phyloP scores from a whole-genome alignment of 495 filamentous ascomycete genomes.

The Glarea lozoyensis region DNA sequence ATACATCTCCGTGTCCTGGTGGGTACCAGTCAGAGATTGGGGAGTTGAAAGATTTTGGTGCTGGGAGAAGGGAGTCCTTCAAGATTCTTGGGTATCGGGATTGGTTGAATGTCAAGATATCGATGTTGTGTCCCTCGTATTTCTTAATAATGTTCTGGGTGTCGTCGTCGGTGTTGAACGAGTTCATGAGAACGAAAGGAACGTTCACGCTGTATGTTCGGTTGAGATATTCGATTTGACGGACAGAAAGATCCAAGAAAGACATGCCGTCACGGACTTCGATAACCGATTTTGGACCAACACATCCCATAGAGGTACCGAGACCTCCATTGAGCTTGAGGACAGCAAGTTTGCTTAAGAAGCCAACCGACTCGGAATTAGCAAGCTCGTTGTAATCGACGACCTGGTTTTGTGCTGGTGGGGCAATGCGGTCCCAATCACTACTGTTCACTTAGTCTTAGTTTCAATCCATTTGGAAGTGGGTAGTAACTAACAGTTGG shows the following conservation, averaged over 20 bases:
- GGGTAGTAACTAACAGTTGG: slow-evolving; percentile 51
- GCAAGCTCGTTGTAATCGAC: slow-evolving; percentile 83
- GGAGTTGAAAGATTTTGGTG: slow-evolving; percentile 82
- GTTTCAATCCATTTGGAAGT: not conserved
- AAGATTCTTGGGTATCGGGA: slow-evolving; percentile 94
- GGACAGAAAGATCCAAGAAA: slow-evolving; percentile 97
- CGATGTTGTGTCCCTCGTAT: slow-evolving; percentile 99
- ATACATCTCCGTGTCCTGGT: slow-evolving; percentile 97
- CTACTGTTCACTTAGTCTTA: slow-evolving; percentile 29
- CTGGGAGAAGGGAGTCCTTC: slow-evolving; percentile 96
- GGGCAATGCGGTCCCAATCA: slow-evolving; percentile 92
- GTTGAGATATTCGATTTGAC: slow-evolving; percentile 99
- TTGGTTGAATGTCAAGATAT: slow-evolving; percentile 99
- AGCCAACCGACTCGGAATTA: slow-evolving; percentile 78
- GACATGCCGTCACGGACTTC: slow-evolving; percentile 99
- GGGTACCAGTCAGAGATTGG: slow-evolving; percentile 97
- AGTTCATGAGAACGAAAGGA: slow-evolving; percentile 99
- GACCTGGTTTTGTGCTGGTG: slow-evolving; percentile 84
- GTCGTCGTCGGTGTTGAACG: slow-evolving; percentile 99
- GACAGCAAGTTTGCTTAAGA: slow-evolving; percentile 95
- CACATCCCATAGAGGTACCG: slow-evolving; percentile 99
- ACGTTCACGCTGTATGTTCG: slow-evolving; percentile 95
- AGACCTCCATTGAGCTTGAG: slow-evolving; percentile 99
- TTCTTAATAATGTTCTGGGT: slow-evolving; percentile 99
- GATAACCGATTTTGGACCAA: slow-evolving; percentile 98